phyloP scores from a whole-genome alignment of 495 filamentous ascomycete species.

The Aspergillus campestris region DNA sequence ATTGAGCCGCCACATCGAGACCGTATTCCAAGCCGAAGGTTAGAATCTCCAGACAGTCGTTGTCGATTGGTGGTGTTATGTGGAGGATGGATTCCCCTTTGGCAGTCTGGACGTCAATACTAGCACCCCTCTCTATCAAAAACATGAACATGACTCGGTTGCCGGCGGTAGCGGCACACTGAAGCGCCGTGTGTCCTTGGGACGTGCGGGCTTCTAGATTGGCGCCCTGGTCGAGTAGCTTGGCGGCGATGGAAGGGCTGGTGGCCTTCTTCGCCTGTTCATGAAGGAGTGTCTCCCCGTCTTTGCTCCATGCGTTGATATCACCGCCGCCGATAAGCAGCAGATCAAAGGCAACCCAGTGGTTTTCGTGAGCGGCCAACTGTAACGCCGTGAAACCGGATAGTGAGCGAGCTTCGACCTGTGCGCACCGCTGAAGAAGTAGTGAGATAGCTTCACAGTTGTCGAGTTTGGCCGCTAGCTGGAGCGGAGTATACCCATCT shows the following conservation, averaged over 20 bases:
- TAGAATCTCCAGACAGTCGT: conserved; percentile 24
- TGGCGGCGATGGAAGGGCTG: conserved; percentile 7
- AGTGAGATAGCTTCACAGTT: conserved; percentile 26
- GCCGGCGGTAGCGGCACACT: conserved; percentile 23
- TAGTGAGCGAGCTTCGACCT: conserved; percentile 16
- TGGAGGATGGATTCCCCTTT: conserved; percentile 23
- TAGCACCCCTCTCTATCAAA: conserved; percentile 20
- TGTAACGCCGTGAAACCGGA: conserved; percentile 22
- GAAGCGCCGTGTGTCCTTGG: conserved; percentile 24
- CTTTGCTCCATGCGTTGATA: conserved; percentile 20
- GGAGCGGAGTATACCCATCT: conserved; percentile 23
- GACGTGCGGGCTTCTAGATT: conserved; percentile 26
- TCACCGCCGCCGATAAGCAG: conserved; percentile 24
- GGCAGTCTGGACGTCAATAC: conserved; percentile 18
- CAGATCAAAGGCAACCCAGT: conserved; percentile 28
- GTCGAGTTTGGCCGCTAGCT: conserved; percentile 20
- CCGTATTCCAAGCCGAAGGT: conserved; percentile 7
- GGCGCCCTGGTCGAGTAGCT: conserved; percentile 22
- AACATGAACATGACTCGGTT: conserved; percentile 22
- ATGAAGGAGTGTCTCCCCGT: conserved; percentile 25
- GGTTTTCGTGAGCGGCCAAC: conserved; percentile 10
- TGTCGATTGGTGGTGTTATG: conserved; percentile 16
- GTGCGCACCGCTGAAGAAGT: conserved; percentile 16
- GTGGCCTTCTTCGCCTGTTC: conserved; percentile 11
- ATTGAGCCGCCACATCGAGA: conserved; percentile 11